These are phyloP conservation scores for Cystobasidium ongulense DNA, from an alignment of 768 basidiomycete species.

Conservation along the genomic window DNA sequence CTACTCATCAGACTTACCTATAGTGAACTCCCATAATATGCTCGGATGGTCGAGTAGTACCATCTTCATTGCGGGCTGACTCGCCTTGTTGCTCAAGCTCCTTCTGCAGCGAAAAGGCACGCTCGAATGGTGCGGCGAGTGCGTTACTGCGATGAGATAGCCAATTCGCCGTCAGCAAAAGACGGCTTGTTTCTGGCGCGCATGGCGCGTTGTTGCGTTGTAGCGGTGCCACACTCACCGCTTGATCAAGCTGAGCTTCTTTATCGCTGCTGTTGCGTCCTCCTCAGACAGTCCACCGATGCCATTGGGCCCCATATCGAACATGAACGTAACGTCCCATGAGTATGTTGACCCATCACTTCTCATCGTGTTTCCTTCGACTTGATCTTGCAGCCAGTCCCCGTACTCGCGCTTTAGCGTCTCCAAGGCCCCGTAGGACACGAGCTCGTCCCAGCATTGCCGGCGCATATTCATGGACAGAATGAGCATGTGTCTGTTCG, in stretches of 20 bases:
- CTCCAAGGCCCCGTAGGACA: constrained; percentile 72
- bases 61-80: constrained; percentile 43
- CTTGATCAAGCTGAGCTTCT: constrained; percentile 24
- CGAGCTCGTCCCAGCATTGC: constrained; percentile 84
- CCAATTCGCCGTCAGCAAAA: constrained; percentile 54
- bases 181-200: constrained; percentile 44
- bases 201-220: not conserved
- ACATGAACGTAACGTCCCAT: constrained; percentile 52
- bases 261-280: constrained; percentile 7
- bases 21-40: constrained; percentile 90
- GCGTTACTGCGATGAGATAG: constrained; percentile 78
- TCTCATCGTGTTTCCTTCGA: constrained; percentile 40
- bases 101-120: constrained; percentile 73
- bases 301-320: constrained; percentile 55
- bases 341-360: constrained; percentile 4
- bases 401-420: constrained; percentile 78
- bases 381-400: constrained; percentile 49
- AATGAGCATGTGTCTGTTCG: constrained; percentile 58
- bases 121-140: constrained; percentile 86
- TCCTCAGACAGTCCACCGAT: constrained; percentile 12
- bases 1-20: constrained; percentile 52
- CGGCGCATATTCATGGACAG: constrained; percentile 87
- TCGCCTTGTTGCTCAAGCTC: constrained; percentile 55
- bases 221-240: constrained; percentile 7
- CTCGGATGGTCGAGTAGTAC: constrained; percentile 58